Evolutionary conservation across 2,329 filamentous ascomycete genomes (phyloP).

Genomic region (Trichoderma aggressivum): DNA sequence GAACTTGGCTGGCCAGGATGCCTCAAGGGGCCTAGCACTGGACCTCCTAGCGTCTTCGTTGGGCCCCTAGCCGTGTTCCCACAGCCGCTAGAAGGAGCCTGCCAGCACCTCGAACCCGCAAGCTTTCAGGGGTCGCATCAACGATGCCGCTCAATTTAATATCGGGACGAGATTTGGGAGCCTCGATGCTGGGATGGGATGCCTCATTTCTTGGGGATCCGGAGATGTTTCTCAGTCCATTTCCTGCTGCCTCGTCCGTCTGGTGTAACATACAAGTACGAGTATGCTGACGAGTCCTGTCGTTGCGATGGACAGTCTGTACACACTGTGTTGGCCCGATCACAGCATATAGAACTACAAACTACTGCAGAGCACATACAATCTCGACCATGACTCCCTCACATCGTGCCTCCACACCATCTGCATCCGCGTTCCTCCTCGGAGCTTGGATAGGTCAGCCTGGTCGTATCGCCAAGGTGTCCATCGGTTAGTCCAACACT

Average conservation of each 20-base stretch:
- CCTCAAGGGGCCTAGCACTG: background rate
- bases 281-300: background rate
- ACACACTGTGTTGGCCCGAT: background rate
- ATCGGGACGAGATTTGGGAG: background rate
- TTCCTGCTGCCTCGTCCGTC: background rate
- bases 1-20: background rate
- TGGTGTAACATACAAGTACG: too few species aligned
- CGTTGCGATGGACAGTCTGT: background rate
- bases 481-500: background rate
- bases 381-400: background rate
- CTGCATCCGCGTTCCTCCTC: background rate
- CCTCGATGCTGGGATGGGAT: background rate
- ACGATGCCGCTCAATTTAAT: background rate
- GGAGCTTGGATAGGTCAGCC: background rate
- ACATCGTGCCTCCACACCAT: background rate
- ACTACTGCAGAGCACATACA: background rate
- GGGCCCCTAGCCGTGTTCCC: background rate
- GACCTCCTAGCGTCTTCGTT: background rate
- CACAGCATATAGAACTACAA: background rate
- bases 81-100: slow-evolving; percentile 6
- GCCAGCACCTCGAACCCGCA: background rate
- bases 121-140: slow-evolving; percentile 13
- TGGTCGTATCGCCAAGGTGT: background rate
- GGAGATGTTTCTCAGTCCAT: background rate
- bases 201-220: background rate